phyloP scores from a whole-genome alignment of 2,329 filamentous ascomycete genomes.

The Sclerotinia sclerotiorum region DNA sequence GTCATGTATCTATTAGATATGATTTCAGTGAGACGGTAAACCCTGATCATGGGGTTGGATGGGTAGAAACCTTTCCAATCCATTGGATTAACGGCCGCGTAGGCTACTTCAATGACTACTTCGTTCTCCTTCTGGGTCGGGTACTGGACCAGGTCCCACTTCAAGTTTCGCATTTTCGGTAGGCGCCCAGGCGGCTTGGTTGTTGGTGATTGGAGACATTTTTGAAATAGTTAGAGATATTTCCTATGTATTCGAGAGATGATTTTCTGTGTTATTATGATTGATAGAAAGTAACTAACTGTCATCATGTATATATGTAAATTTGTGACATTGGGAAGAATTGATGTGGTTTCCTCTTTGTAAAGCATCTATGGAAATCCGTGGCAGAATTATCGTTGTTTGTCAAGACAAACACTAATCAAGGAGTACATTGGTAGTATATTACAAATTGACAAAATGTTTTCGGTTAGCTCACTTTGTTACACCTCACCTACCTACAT shows the following conservation, averaged over 20 bases:
- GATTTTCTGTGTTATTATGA: neutral
- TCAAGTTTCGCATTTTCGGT: conserved; percentile 39
- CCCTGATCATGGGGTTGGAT: conserved; percentile 18
- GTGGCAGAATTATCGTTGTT: neutral
- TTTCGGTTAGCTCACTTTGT: neutral
- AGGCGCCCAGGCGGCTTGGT: conserved; percentile 34
- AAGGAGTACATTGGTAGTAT: neutral
- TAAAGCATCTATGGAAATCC: neutral
- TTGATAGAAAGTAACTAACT: neutral
- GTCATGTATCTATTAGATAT: conserved; percentile 28
- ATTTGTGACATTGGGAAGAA: neutral
- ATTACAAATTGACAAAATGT: neutral
- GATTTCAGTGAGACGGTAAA: neutral
- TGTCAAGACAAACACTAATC: neutral
- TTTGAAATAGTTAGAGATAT: neutral
- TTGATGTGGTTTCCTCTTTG: too few species aligned
- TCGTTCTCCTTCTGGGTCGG: conserved; percentile 37
- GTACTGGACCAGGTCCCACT: conserved; percentile 43
- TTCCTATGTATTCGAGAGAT: neutral
- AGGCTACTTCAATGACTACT: conserved; percentile 42
- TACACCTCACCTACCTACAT: too few species aligned
- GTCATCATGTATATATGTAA: neutral
- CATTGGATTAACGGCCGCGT: conserved; percentile 44
- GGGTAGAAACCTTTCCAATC: conserved; percentile 41
- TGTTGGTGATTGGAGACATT: conserved; percentile 26